Percentiles rank a stretch among this genome's conserved stretches.
phyloP scores from a whole-genome alignment of 2,329 filamentous ascomycete genomes.

The Xylaria digitata region DNA sequence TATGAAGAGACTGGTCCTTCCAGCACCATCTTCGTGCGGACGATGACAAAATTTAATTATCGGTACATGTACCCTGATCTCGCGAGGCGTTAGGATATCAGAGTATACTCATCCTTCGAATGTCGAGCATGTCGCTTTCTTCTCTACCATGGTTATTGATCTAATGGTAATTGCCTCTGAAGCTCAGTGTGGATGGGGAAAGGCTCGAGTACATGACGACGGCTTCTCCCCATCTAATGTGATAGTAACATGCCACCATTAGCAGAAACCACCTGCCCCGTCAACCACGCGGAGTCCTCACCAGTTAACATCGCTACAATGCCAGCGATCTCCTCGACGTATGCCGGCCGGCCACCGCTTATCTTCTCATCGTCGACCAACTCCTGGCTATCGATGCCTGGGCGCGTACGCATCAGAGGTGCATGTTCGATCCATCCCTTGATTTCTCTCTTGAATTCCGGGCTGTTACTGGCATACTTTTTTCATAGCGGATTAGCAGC shows the following conservation, averaged over 20 bases:
- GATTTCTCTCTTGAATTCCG: conserved; percentile 57
- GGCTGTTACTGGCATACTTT: conserved; percentile 58
- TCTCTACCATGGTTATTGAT: too few species aligned
- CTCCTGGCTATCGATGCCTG: conserved; percentile 70
- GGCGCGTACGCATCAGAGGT: conserved; percentile 71
- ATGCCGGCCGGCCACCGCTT: conserved; percentile 69
- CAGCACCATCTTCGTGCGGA: too few species aligned
- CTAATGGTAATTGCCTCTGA: too few species aligned
- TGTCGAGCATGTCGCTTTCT: too few species aligned
- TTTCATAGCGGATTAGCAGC: conserved; percentile 52
- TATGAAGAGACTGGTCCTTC: too few species aligned
- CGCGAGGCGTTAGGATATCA: too few species aligned
- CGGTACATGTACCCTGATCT: too few species aligned
- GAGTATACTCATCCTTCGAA: too few species aligned
- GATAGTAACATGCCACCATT: conserved; percentile 70
- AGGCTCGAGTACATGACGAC: not conserved
- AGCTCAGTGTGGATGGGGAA: too few species aligned
- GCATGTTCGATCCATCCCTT: conserved; percentile 61
- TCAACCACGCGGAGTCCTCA: conserved; percentile 79
- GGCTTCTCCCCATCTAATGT: conserved; percentile 17
- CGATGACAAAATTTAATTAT: too few species aligned
- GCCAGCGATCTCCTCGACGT: conserved; percentile 77
- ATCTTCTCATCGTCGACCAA: conserved; percentile 69
- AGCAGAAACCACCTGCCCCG: conserved; percentile 81
- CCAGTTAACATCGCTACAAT: conserved; percentile 81